These are phyloP conservation scores for Monosporascus sp. DNA, from an alignment of 2,329 filamentous ascomycete genomes.

Conservation along the genomic window DNA sequence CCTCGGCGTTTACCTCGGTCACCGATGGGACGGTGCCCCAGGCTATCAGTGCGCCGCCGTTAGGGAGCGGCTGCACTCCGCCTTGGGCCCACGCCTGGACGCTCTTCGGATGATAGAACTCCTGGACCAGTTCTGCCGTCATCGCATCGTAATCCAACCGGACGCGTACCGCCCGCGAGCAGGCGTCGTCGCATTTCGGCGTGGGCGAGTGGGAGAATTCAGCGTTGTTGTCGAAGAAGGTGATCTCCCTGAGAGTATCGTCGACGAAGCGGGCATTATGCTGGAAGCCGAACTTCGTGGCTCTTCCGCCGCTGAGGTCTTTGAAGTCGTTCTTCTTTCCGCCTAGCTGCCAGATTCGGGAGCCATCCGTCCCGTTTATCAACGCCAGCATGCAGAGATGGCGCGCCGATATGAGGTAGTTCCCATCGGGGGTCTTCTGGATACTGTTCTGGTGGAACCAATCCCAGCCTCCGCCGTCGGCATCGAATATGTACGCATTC, in stretches of 20 bases:
- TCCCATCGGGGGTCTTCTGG: conserved; percentile 25
- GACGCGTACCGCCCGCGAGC: conserved; percentile 39
- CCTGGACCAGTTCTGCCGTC: conserved; percentile 37
- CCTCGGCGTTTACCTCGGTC: conserved; percentile 40
- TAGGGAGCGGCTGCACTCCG: conserved; percentile 45
- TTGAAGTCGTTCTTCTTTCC: conserved; percentile 28
- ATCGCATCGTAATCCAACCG: conserved; percentile 34
- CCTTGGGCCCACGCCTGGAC: conserved; percentile 34
- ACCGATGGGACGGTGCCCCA: conserved; percentile 46
- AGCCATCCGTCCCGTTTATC: conserved; percentile 22
- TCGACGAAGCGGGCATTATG: conserved; percentile 29
- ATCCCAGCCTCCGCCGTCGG: conserved; percentile 19
- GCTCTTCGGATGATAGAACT: conserved; percentile 29
- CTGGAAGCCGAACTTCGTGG: conserved; percentile 30
- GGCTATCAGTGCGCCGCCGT: conserved; percentile 47
- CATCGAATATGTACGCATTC: conserved; percentile 13
- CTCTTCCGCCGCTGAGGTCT: conserved; percentile 26
- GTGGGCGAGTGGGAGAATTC: conserved; percentile 11
- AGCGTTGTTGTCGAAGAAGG: conserved; percentile 31
- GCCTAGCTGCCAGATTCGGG: conserved; percentile 29
- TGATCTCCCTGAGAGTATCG: conserved; percentile 18
- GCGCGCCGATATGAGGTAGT: conserved; percentile 30
- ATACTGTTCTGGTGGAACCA: conserved; percentile 32
- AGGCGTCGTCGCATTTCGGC: conserved; percentile 14
- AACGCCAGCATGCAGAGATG: conserved; percentile 21